Base-by-base conservation (phyloP, 2,329 filamentous ascomycete genomes). In the Aureobasidium leucospermi region DNA sequence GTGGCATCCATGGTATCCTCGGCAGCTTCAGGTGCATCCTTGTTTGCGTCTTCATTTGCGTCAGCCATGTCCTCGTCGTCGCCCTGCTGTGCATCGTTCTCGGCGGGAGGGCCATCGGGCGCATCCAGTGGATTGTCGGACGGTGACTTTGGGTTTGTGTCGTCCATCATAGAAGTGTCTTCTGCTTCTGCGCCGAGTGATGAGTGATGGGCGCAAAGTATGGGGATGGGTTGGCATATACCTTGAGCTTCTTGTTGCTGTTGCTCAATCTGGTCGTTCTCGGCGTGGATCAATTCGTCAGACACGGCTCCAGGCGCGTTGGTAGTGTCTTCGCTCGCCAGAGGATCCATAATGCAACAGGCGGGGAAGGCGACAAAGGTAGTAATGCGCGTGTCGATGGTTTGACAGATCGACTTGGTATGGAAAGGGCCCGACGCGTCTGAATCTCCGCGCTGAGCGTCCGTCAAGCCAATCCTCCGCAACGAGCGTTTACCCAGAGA, bases 21-120 rank as follows among this genome's bases (percentile, higher is more conserved):
- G 38, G 79, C 80, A n/a, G 74, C 75, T 13, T 75, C 74, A 11
- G 67, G 64, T 7, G 65, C 67, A 23, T 78, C 76, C 29, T 75
- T 74, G 23, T 68, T 84, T 83, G 16, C 76, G n/a, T 80, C 78
- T 47, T 79, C 76, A 55, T 77, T 75, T 13, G 75, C 83, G 65
- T 88, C 89, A 61, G 81, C 86, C 89, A 93, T 73, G 39, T 73
- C 71, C 62, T 73, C 71, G 45, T 70, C 69, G 23, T 65, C 65
- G 23, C 63, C 66, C 9, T 60, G 66, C 38, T 70, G 69, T 23
- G 65, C 68, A 10, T 59, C 58, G 36, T 65, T 67, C 52, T 74
- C 72, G 19, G 72, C 64, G 31, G 65, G 67, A 13, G 70, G 70
- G 34, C 65, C 70, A 45, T 69, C 69, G 4, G 70, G 70, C 62